Percentiles rank a stretch among this genome's conserved stretches.
phyloP scores from a whole-genome alignment of 1,284 basidiomycete genomes.

The Cutaneotrichosporon cutaneum region DNA sequence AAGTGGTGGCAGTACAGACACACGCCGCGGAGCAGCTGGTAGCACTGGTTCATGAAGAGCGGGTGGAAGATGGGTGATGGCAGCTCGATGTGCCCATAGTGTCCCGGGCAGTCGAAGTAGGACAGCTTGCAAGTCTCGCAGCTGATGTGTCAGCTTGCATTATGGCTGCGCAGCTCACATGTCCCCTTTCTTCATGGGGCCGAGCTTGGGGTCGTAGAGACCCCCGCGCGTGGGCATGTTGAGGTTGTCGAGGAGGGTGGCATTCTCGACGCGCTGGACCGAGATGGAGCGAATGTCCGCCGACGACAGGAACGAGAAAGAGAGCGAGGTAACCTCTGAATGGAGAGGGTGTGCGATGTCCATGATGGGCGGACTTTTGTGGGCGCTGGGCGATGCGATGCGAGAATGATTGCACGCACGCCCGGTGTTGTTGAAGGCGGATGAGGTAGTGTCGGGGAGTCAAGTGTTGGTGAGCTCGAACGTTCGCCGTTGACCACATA shows the following conservation, averaged over 20 bases:
- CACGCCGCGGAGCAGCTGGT: slow-evolving; percentile 80
- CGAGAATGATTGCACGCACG: slow-evolving; percentile 13
- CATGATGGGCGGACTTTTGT: slow-evolving; percentile 59
- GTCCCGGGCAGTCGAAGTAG: slow-evolving; percentile 93
- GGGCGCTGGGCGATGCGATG: slow-evolving; percentile 19
- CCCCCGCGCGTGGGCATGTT: slow-evolving; percentile 90
- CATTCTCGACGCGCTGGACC: slow-evolving; percentile 94
- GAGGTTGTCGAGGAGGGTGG: slow-evolving; percentile 87
- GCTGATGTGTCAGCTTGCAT: slow-evolving; percentile 54
- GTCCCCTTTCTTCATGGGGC: slow-evolving; percentile 81
- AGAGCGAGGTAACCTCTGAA: slow-evolving; percentile 77
- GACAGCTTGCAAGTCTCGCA: slow-evolving; percentile 90
- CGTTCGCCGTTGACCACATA: not conserved
- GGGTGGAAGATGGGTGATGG: slow-evolving; percentile 96
- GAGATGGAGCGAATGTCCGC: slow-evolving; percentile 90
- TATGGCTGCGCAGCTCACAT: slow-evolving; percentile 67
- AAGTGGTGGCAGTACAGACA: slow-evolving; percentile 97
- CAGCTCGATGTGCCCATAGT: slow-evolving; percentile 82
- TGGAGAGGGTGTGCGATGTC: slow-evolving; percentile 89
- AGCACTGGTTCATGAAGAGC: slow-evolving; percentile 91
- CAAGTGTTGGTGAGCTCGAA: slow-evolving; percentile 7
- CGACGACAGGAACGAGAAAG: slow-evolving; percentile 92
- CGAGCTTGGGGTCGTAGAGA: slow-evolving; percentile 92
- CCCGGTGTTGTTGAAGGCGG: slow-evolving; percentile 13
- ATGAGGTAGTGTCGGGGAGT: not conserved